Conservation (phyloP, 1,139 yeast genomes). For the Geotrichum candidum region DNA sequence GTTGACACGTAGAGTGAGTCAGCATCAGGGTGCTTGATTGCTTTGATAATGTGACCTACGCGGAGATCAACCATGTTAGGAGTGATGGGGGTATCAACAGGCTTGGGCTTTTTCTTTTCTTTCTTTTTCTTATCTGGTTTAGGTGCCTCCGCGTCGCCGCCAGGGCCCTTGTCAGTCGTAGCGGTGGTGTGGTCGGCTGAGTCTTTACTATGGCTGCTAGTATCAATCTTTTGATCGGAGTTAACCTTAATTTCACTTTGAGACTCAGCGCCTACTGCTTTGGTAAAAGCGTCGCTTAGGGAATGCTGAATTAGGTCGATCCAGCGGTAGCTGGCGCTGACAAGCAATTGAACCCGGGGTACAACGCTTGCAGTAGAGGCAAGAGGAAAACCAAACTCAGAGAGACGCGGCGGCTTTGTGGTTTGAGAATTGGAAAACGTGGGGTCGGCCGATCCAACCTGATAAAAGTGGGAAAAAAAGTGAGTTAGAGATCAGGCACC, state of each 20-base stretch:
- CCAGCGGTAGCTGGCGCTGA: conserved; percentile 90
- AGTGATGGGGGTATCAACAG: conserved; percentile 54
- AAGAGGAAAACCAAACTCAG: not conserved
- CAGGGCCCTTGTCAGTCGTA: conserved; percentile 25
- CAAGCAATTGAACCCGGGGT: conserved; percentile 46
- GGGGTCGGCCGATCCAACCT: not conserved
- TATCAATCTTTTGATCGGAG: conserved; percentile 37
- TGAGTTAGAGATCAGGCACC: not conserved
- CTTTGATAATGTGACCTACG: conserved; percentile 95
- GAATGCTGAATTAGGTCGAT: conserved; percentile 72
- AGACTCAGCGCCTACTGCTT: conserved; percentile 47
- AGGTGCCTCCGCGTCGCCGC: conserved; percentile 30
- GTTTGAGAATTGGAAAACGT: not conserved
- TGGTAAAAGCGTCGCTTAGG: conserved; percentile 29
- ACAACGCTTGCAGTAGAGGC: conserved; percentile 44
- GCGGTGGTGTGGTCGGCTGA: conserved; percentile 23
- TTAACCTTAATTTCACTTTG: conserved; percentile 58
- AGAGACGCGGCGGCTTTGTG: not conserved
- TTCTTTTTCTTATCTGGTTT: conserved; percentile 51
- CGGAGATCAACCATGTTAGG: conserved; percentile 87
- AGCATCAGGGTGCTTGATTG: conserved; percentile 95
- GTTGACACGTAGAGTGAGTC: conserved; percentile 94
- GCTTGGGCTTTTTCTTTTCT: conserved; percentile 47
- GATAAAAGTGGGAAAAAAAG: not conserved
- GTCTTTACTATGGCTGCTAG: not conserved